Conservation (phyloP, 177 flowering plant species). For the Tripterygium wilfordii region DNA sequence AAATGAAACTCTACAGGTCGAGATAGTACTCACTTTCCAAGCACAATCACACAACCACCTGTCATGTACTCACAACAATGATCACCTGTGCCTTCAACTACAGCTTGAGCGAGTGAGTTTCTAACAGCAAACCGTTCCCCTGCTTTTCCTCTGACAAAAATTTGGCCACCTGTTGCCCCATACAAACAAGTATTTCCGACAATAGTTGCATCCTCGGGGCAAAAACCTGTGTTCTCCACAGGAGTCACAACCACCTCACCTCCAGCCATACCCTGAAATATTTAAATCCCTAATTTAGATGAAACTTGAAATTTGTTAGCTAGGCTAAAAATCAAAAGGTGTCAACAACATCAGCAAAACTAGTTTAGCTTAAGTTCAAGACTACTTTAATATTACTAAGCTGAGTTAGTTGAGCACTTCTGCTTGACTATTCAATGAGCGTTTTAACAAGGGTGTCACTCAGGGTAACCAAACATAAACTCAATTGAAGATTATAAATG, state of each 20-base stretch:
- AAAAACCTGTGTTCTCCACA: conserved; percentile 71
- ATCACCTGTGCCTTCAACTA: conserved; percentile 96
- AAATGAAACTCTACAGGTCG: too few relatives aligned
- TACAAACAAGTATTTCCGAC: conserved; percentile 97
- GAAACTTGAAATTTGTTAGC: not conserved
- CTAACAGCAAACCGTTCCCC: conserved; percentile 99
- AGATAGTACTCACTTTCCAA: conserved; percentile 77
- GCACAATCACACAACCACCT: conserved; percentile 96
- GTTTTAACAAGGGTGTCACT: too few relatives aligned
- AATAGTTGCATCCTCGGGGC: conserved; percentile 92
- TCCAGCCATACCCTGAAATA: conserved; percentile 90
- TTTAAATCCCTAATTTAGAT: not conserved
- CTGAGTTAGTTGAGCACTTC: too few relatives aligned
- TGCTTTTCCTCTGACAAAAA: conserved; percentile 91
- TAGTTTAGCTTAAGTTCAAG: too few relatives aligned
- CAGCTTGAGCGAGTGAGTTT: conserved; percentile 94
- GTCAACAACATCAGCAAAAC: not conserved
- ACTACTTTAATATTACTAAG: too few relatives aligned
- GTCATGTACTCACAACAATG: conserved; percentile 99
- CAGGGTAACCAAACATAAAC: too few relatives aligned
- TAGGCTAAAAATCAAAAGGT: too few relatives aligned
- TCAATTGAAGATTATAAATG: not conserved
- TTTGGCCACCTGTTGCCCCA: conserved; percentile 97
- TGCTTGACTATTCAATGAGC: too few relatives aligned
- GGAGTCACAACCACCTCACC: conserved; percentile 92